These are phyloP conservation scores for Aquilaria yunnanensis DNA, from an alignment of 345 rosid species.

Conservation along the genomic window DNA sequence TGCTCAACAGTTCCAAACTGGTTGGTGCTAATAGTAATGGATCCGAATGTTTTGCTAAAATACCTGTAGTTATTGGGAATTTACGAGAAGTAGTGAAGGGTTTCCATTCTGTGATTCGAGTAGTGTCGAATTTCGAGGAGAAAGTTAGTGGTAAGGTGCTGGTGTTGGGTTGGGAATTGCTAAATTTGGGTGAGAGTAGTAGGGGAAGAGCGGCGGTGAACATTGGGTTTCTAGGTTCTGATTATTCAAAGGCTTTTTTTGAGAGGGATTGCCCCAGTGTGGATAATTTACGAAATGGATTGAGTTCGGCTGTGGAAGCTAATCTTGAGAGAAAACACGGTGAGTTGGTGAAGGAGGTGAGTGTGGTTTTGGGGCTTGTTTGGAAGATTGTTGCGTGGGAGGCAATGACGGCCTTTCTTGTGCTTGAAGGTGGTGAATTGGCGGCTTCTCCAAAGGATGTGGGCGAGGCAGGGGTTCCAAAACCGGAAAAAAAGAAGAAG, in stretches of 20 bases:
- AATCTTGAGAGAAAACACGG: slow-evolving; percentile 32
- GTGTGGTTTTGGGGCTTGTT: slow-evolving; percentile 33
- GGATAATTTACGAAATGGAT: slow-evolving; percentile 20
- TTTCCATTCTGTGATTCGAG: slow-evolving; percentile 45
- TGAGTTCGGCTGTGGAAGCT: slow-evolving; percentile 30
- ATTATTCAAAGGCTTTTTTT: slow-evolving; percentile 26
- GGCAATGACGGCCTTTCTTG: slow-evolving; percentile 49
- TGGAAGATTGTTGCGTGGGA: slow-evolving; percentile 83
- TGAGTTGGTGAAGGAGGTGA: slow-evolving; percentile 44
- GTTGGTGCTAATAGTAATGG: slow-evolving; percentile 23
- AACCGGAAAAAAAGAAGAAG: slow-evolving; percentile 51
- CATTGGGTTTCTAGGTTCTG: slow-evolving; percentile 30
- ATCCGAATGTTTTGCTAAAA: slow-evolving; percentile 33
- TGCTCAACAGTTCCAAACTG: slow-evolving; percentile 66
- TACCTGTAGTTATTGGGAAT: slow-evolving; percentile 49
- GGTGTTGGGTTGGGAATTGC: slow-evolving; percentile 35
- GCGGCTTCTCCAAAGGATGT: slow-evolving; percentile 22
- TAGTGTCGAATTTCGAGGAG: slow-evolving; percentile 43
- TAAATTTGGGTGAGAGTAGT: slow-evolving; percentile 49
- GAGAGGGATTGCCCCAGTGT: slow-evolving; percentile 18
- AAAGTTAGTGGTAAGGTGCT: slow-evolving; percentile 25
- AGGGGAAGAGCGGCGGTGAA: slow-evolving; percentile 36
- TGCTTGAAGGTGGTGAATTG: slow-evolving; percentile 54
- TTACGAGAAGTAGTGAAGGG: slow-evolving; percentile 53
- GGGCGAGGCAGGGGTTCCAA: slow-evolving; percentile 25